phyloP scores from a whole-genome alignment of 2,329 filamentous ascomycete genomes.

The Tolypocladium ovalisporum region DNA sequence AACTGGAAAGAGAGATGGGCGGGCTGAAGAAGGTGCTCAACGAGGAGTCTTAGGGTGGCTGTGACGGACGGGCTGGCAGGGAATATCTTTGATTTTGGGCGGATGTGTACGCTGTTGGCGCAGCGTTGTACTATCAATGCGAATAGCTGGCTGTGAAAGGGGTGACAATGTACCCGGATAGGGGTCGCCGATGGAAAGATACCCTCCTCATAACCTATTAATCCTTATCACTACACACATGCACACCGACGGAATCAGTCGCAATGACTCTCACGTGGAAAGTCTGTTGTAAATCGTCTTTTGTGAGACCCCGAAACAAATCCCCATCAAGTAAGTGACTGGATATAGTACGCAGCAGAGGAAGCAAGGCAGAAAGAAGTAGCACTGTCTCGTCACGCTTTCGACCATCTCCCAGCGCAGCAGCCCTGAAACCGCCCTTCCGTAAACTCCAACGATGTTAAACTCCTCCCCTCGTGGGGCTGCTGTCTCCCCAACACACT shows the following conservation, averaged over 20 bases:
- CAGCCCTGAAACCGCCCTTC: not conserved
- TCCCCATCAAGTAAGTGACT: not conserved
- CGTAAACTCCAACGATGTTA: not conserved
- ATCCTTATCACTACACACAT: not conserved
- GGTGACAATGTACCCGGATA: not conserved
- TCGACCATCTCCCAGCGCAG: not conserved
- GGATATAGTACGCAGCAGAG: not conserved
- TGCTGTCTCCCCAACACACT: not conserved
- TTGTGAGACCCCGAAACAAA: not conserved
- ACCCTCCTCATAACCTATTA: not conserved
- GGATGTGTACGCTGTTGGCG: not conserved
- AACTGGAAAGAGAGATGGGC: slow-evolving; percentile 62
- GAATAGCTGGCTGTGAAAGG: not conserved
- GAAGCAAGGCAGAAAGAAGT: not conserved
- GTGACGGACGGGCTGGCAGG: not conserved
- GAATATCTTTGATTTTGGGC: not conserved
- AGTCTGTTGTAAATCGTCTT: not conserved
- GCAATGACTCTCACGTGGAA: not conserved
- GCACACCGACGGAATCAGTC: not conserved
- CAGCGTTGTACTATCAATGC: not conserved
- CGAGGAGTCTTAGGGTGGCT: slow-evolving; percentile 15
- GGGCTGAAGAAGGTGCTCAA: slow-evolving; percentile 55
- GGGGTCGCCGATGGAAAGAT: not conserved
- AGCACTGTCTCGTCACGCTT: not conserved
- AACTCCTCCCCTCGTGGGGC: not conserved